Conservation (phyloP, 2,329 filamentous ascomycete genomes). For the Fusarium nygamai region DNA sequence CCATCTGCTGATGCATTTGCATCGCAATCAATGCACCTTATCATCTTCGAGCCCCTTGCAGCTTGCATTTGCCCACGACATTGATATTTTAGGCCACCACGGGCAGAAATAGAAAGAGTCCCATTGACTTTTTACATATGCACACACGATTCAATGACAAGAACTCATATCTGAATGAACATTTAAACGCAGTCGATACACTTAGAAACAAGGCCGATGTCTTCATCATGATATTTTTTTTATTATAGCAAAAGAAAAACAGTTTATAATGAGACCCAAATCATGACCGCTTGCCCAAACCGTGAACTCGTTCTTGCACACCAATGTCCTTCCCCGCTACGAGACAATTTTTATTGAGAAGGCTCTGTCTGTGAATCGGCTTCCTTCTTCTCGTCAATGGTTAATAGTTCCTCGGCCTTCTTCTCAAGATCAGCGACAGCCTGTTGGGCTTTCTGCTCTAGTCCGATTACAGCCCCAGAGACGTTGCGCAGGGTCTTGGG, state of each 20-base stretch:
- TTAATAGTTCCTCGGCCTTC: conserved; percentile 28
- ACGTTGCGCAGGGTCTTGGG: conserved; percentile 55
- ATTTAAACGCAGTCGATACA: not conserved
- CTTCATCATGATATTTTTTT: conserved; percentile 2
- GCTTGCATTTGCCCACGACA: not conserved
- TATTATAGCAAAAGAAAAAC: conserved; percentile 22
- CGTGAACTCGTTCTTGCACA: conserved; percentile 38
- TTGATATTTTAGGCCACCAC: not conserved
- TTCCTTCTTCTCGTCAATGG: conserved; percentile 30
- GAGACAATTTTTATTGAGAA: conserved; percentile 25
- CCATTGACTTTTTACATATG: not conserved
- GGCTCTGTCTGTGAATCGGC: conserved; percentile 5
- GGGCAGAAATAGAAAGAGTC: not conserved
- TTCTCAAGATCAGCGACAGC: conserved; percentile 34
- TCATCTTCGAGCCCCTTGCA: not conserved
- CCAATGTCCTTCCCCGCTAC: conserved; percentile 16
- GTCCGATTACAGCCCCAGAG: conserved; percentile 51
- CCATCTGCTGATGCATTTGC: conserved; percentile 35
- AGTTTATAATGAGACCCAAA: conserved; percentile 26
- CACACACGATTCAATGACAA: not conserved
- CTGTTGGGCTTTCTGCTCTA: conserved; percentile 44
- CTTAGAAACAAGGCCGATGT: not conserved
- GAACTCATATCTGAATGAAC: not conserved
- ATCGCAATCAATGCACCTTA: conserved; percentile 18
- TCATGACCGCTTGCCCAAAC: conserved; percentile 38